Percentiles rank a stretch among this genome's conserved stretches.
These are phyloP conservation scores for Brassica incana DNA, from an alignment of 345 rosid species.

Conservation along the genomic window DNA sequence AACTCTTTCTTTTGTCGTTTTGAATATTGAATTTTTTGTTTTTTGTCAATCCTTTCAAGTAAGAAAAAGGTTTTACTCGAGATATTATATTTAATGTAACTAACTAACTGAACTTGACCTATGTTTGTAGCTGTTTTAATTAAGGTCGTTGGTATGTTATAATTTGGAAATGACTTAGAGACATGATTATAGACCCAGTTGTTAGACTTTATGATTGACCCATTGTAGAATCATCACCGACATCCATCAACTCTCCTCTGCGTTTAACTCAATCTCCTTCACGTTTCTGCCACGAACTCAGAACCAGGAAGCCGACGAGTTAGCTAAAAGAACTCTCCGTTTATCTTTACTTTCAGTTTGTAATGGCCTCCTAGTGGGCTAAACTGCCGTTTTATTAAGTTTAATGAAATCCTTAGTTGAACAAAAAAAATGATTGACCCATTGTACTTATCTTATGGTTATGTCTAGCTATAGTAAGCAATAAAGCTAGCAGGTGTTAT, in stretches of 20 bases:
- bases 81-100: background rate
- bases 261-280: too few relatives aligned
- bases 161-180: background rate
- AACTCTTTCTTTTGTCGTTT: conserved; percentile 21
- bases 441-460: background rate
- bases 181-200: background rate
- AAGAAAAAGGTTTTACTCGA: background rate
- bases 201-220: background rate
- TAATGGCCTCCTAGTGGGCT: too few relatives aligned
- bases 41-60: background rate
- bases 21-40: background rate
- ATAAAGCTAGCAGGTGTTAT: background rate
- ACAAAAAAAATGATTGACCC: background rate
- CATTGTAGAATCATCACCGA: too few relatives aligned
- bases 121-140: background rate
- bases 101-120: background rate
- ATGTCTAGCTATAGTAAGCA: background rate
- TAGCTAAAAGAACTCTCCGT: too few relatives aligned
- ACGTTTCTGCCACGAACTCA: too few relatives aligned
- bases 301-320: too few relatives aligned
- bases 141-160: background rate
- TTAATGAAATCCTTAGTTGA: too few relatives aligned
- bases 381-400: too few relatives aligned
- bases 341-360: too few relatives aligned
- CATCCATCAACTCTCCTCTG: too few relatives aligned